Evolutionary conservation across 1,284 basidiomycete genomes (phyloP).

Genomic region (Naganishia sp.): DNA sequence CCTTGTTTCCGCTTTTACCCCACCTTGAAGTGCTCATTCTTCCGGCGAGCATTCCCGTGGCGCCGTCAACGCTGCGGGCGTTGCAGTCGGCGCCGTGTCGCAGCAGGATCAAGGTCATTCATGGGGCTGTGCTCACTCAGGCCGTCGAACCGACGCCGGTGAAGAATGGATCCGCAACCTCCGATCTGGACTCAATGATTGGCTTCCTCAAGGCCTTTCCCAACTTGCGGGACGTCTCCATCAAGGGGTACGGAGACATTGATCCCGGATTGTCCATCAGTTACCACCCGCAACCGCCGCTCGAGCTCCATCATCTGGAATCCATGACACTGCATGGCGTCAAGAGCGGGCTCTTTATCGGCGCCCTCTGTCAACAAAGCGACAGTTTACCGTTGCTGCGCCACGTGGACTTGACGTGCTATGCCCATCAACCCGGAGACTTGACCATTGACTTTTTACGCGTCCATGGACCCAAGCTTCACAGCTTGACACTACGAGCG

Average conservation of each 20-base stretch:
- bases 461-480: slow-evolving; percentile 10
- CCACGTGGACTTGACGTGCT: slow-evolving; percentile 10
- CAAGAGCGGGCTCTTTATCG: slow-evolving; percentile 13
- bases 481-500: slow-evolving; percentile 7
- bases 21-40: slow-evolving; percentile 27
- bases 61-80: slow-evolving; percentile 19
- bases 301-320: slow-evolving; percentile 4
- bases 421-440: slow-evolving; percentile 11
- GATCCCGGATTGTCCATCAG: slow-evolving; percentile 10
- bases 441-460: slow-evolving; percentile 15
- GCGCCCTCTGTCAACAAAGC: not conserved
- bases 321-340: slow-evolving; percentile 16
- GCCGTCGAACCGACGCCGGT: slow-evolving; percentile 6
- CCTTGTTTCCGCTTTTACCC: slow-evolving; percentile 26
- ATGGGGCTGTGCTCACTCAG: slow-evolving; percentile 11
- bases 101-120: slow-evolving; percentile 5
- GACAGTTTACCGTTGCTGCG: slow-evolving; percentile 5
- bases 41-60: slow-evolving; percentile 21
- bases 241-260: slow-evolving; percentile 17
- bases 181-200: slow-evolving; percentile 19
- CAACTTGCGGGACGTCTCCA: slow-evolving; percentile 8
- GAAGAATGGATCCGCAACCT: not conserved
- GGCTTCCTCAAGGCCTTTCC: slow-evolving; percentile 14
- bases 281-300: slow-evolving; percentile 10
- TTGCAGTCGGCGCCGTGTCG: slow-evolving; percentile 14